Evolutionary conservation across 768 basidiomycete species (phyloP), one percentile per base, ranked within the genome.

Genomic region (Phylloporus sp.): DNA sequence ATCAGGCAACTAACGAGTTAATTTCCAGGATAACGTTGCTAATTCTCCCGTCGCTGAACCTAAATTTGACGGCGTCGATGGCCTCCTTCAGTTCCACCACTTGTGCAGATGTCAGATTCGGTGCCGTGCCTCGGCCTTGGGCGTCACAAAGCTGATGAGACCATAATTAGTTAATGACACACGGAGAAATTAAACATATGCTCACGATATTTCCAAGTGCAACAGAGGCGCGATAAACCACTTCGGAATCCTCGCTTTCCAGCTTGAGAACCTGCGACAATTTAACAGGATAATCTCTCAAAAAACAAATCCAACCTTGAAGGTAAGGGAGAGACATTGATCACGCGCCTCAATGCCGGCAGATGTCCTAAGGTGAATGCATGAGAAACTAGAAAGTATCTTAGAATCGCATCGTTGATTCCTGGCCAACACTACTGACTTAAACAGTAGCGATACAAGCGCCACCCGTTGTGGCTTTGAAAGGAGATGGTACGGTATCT

Each of bases 371-470:
- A 86, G 63, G 20, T 70, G 67, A 31, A 83, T 64, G 58, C 86
- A 88, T 2, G 88, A 90, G 50, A 86, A 69, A 62, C 88, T 90
- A n/a, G 9, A 22, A 39, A 27, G 22, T 7, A 41, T 47, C 40
- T n/a, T 60, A 54, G 41, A 50, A 47, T 26, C 31, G 26, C 13
- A 8, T 32, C 20, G 18, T 35, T 10, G 15, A 52, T 31, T 42
- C 44, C 18, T 12, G 31, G 28, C 32, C 18, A 51, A 29, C 12
- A 16, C 28, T 16, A 76, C 88, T 60, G 59, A 98, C 95, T 98
- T 98, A 72, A 97, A 85, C 28, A 90, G 69, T 31, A 94, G 71
- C 0, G 94, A 95, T 5, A 88, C 84, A 42, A 94, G 63, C 0
- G 91, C 88, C 4, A 91, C 75, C 27, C 89, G 80, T 44, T 87